Evolutionary conservation across 2,329 filamentous ascomycete species (phyloP).

Genomic region (Penicillium sumatraense): DNA sequence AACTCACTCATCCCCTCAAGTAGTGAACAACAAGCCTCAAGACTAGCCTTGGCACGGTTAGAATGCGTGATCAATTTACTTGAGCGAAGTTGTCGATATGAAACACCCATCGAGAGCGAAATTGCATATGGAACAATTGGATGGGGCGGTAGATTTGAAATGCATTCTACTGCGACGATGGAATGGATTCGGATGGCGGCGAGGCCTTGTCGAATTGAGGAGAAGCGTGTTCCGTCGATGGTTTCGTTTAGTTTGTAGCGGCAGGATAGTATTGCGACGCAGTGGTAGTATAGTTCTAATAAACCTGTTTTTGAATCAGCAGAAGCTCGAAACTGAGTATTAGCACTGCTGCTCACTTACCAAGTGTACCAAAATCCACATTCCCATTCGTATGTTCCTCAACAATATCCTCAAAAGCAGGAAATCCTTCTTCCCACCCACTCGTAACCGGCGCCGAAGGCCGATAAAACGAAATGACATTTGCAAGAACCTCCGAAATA

Average conservation of each 20-base stretch:
- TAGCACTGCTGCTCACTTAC: constrained; percentile 22
- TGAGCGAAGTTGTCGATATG: constrained; percentile 61
- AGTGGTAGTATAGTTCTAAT: constrained; percentile 61
- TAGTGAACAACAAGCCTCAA: constrained; percentile 42
- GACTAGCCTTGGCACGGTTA: constrained; percentile 39
- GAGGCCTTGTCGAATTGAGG: constrained; percentile 59
- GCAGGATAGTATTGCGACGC: constrained; percentile 61
- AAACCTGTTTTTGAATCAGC: constrained; percentile 48
- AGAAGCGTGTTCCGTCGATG: constrained; percentile 53
- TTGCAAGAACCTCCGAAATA: constrained; percentile 43
- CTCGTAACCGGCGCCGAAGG: constrained; percentile 38
- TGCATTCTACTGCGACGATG: constrained; percentile 52
- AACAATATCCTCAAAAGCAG: constrained; percentile 41
- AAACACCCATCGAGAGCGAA: constrained; percentile 59
- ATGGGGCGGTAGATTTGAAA: constrained; percentile 54
- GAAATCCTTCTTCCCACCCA: constrained; percentile 46
- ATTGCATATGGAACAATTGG: constrained; percentile 62
- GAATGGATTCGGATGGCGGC: constrained; percentile 61
- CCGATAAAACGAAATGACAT: constrained; percentile 46
- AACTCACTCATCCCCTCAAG: constrained; percentile 39
- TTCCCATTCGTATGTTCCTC: constrained; percentile 30
- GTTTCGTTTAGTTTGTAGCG: constrained; percentile 45
- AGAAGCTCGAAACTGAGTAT: too few species aligned
- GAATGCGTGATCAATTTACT: constrained; percentile 50
- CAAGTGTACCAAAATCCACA: constrained; percentile 35